Evolutionary conservation across 495 filamentous ascomycete species (phyloP), one percentile per base, ranked within the genome.

Genomic region (Aspergillus coremiiformis): DNA sequence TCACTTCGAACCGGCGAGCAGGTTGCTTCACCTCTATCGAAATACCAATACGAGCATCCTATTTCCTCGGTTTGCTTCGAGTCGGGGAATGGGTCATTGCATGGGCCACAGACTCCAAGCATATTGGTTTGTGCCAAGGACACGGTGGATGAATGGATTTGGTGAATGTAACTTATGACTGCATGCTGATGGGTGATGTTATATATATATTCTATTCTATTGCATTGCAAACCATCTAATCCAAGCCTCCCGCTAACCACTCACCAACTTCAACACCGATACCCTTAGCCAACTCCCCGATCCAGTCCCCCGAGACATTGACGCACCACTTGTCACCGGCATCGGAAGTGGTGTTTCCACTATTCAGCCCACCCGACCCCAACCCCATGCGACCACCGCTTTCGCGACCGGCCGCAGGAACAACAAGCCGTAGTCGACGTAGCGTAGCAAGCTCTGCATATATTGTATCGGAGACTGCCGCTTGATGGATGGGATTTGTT

Each of bases 361-460:
- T 69, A 11, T 66, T 63, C 24, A 61, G 59, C 11, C 56, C 67
- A 2, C 60, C 61, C 8, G 66, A 60, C 0, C 65, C 55, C 22
- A 62, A 22, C 10, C 61, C 57, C 57, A 57, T 54, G 42, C 61
- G 59, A 39, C 57, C 51, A 39, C 60, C 55, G 27, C 57, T 63
- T 46, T 65, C 78, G 42, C 67, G 73, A 47, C 76, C 69, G 24
- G 79, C 66, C 47, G 71, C 66, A 74, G 78, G 62, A 65, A 89
- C 80, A 10, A 97, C 68, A 46, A 98, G 68, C 49, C 90, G 68
- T 60, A 97, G 63, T 32, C 86, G 85, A 19, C 84, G 82, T 39
- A 98, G 69, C 37, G 92, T 96, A 26, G 89, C 84, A 26, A 96
- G 76, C 54, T 87, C 84, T 59, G 79, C 79, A 45, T 82, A 81